Evolutionary conservation across 2,329 filamentous ascomycete genomes (phyloP), one percentile per base, ranked within the genome.

Genomic region (Epichloe gansuensis): DNA sequence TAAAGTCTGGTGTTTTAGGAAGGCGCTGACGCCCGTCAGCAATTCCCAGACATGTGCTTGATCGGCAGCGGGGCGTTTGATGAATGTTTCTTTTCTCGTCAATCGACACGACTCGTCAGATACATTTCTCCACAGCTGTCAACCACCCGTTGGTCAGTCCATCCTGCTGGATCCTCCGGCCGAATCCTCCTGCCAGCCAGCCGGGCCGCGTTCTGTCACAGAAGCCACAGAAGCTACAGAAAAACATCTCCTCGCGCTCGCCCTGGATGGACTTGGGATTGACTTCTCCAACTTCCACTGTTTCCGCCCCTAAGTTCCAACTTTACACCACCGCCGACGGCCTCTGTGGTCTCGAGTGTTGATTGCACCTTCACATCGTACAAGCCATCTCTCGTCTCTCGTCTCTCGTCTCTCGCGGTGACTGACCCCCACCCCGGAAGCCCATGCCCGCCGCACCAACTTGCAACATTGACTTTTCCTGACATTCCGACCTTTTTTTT

Each of bases 361-460:
- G 41, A 21, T 25, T 25, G n/a, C 41, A 12, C 21, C 2, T 3
- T 25, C 5, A 43, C 17, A 11, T 23, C 41, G 9, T 21, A 21
- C 5, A 12, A 41, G 11, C 17, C 13, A 9, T 3, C 17, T 34
- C 13, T 39, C 40, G 27, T 3, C 21, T 4, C 11, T 21, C 17
- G 17, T 21, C 17, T 21, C 17, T 21, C 17, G 17, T 21, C 1
- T 21, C 17, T 21, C 17, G 17, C 2, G 17, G 17, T 21, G 17
- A 21, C 17, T 21, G 27, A 31, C 15, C 27, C 41, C 23, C 48
- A 12, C 25, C 43, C 25, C 15, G 40, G n/a, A 35, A 50, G 11
- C n/a, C 47, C 27, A n/a, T 11, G 27, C 21, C 27, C 42, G 49
- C 45, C 49, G 49, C 49, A 51, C 49, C 34, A 51, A 17, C 31